Base-by-base conservation (phyloP, 306 rosid genomes). In the Coriaria nepalensis region DNA sequence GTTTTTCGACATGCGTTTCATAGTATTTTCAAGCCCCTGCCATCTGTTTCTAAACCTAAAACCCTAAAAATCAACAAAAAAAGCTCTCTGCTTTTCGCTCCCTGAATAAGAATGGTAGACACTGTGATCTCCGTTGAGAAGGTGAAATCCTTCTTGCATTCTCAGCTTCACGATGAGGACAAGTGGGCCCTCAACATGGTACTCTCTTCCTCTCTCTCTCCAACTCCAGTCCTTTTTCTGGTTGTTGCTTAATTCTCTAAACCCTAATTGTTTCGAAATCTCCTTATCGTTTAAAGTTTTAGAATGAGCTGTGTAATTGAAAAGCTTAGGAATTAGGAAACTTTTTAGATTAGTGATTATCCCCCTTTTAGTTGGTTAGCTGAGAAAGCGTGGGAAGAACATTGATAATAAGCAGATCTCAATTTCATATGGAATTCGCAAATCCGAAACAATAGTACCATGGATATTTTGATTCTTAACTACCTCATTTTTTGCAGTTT, bases 181-280 rank as follows among this genome's bases (percentile, higher is more conserved):
- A 87, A 83, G 53, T 80, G 92, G 87, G 94, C 84, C 37, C 78
- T 68, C 59, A 87, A 83, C 68, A 47, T 51, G 94, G 96, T 86
- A 77, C 33, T 8, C 51, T 8, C 15, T n/a, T n/a, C n/a, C n/a
- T 48, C 13, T 10, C 37, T 38, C 49, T 10, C 59, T 35, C 13
- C 0, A 20, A 1, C 29, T 20, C 29, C 29, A 20, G 29, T 20
- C 29, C 29, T 20, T 3, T 20, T 10, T 54, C 38, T 37, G 6
- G 10, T 20, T 51, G 20, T 20, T 7, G 43, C 43, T 54, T 42
- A 14, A 12, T 36, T n/a, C 44, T 6, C 7, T 9, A 8, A 32
- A 0, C 39, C n/a, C 13, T 8, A 15, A 53, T 47, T 58, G 12
- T 5, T 58, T 38, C 33, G 5, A 20, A 38, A 37, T 12, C 14